Evolutionary conservation across 768 basidiomycete genomes (phyloP).

Genomic region (Boletus subcaerulescens): DNA sequence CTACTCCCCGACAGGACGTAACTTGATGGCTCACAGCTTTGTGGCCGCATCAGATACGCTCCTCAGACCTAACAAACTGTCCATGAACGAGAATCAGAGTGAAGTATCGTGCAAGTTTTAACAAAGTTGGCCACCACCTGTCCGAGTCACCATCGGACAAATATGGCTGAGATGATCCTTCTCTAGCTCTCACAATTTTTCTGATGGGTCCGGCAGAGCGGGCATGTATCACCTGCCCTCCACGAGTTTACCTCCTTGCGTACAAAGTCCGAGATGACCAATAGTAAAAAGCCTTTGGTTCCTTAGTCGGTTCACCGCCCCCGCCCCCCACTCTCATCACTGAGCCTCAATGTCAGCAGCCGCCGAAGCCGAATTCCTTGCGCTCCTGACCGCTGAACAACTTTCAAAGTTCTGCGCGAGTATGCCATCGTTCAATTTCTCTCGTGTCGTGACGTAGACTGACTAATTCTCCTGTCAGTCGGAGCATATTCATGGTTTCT

Average conservation of each 20-base stretch:
- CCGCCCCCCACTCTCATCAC: not conserved
- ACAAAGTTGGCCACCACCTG: no score
- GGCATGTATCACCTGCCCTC: not conserved
- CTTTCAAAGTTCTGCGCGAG: not conserved
- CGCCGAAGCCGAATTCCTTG: not conserved
- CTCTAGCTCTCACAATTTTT: no score
- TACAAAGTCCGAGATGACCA: not conserved
- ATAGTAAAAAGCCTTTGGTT: not conserved
- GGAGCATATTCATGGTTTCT: not conserved
- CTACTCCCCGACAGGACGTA: no score
- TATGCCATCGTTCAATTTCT: not conserved
- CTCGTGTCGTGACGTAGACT: not conserved
- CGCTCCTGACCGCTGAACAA: not conserved
- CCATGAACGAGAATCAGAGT: not conserved
- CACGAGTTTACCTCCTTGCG: not conserved
- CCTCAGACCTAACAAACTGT: no score
- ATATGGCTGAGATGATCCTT: not conserved
- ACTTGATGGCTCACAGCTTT: no score
- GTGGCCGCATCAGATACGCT: no score
- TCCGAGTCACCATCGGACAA: not conserved
- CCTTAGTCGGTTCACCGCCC: not conserved
- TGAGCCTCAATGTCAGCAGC: not conserved
- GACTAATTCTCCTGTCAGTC: not conserved
- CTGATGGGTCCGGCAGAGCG: not conserved
- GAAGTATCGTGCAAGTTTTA: not conserved